These are phyloP conservation scores for Oryza coarctata DNA, from an alignment of 176 grass and related monocot genomes.

Conservation along the genomic window DNA sequence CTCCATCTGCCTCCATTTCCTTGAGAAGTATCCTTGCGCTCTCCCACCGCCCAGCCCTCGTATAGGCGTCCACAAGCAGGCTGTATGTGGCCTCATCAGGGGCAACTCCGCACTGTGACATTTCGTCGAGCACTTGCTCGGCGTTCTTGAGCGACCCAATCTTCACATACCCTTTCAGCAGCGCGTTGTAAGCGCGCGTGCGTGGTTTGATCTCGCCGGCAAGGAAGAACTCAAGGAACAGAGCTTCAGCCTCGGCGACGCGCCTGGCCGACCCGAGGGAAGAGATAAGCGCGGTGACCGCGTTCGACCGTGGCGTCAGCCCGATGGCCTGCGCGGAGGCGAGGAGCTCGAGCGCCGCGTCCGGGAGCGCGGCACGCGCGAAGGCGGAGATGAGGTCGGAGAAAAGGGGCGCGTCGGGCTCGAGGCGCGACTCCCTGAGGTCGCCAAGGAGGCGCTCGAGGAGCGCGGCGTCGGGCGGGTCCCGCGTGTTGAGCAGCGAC, in stretches of 20 bases:
- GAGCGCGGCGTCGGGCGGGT: slow-evolving; percentile 70
- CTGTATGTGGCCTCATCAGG: slow-evolving; percentile 83
- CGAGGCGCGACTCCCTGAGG: slow-evolving; percentile 59
- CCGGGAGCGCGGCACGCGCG: slow-evolving; percentile 64
- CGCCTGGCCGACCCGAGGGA: slow-evolving; percentile 60
- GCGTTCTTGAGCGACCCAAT: slow-evolving; percentile 75
- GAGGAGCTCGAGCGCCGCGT: slow-evolving; percentile 65
- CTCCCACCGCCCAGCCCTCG: slow-evolving; percentile 82
- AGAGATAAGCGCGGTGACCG: slow-evolving; percentile 72
- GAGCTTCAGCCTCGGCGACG: slow-evolving; percentile 77
- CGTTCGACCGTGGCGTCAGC: slow-evolving; percentile 79
- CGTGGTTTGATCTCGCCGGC: slow-evolving; percentile 64
- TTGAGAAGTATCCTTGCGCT: slow-evolving; percentile 84
- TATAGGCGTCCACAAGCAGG: slow-evolving; percentile 84
- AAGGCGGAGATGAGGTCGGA: slow-evolving; percentile 89
- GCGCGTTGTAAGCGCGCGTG: slow-evolving; percentile 83
- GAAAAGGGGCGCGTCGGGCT: slow-evolving; percentile 80
- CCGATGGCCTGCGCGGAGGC: slow-evolving; percentile 86
- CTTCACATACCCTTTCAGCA: slow-evolving; percentile 88
- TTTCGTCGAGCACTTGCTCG: slow-evolving; percentile 83
- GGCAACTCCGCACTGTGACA: slow-evolving; percentile 66
- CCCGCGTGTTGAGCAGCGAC: slow-evolving; percentile 79
- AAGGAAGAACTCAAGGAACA: slow-evolving; percentile 93
- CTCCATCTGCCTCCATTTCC: slow-evolving; percentile 81
- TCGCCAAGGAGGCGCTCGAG: slow-evolving; percentile 57